phyloP scores from a whole-genome alignment of 1,284 basidiomycete genomes.

The Phellinidium pouzarii region DNA sequence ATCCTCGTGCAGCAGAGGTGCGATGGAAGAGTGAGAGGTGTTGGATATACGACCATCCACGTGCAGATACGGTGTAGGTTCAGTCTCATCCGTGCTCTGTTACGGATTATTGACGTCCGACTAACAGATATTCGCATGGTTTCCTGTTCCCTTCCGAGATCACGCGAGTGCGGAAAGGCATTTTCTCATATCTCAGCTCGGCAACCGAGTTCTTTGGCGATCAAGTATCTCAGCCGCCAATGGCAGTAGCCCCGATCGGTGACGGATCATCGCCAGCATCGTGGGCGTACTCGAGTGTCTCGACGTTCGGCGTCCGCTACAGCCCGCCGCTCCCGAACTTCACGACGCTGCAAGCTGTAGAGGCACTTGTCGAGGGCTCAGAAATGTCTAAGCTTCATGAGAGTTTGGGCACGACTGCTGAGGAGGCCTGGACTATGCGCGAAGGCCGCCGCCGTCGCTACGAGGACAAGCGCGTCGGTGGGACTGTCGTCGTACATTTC shows the following conservation, averaged over 20 bases:
- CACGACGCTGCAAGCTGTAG: slow-evolving; percentile 69
- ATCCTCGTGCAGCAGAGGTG: slow-evolving; percentile 76
- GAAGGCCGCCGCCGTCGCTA: slow-evolving; percentile 67
- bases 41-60: slow-evolving; percentile 98
- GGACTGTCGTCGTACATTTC: slow-evolving; percentile 93
- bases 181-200: slow-evolving; percentile 34
- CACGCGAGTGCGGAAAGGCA: slow-evolving; percentile 51
- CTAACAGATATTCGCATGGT: slow-evolving; percentile 80
- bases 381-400: slow-evolving; percentile 66
- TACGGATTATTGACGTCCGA: slow-evolving; percentile 18
- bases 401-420: slow-evolving; percentile 37
- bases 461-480: slow-evolving; percentile 69
- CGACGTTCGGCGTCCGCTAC: slow-evolving; percentile 80
- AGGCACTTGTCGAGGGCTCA: slow-evolving; percentile 90
- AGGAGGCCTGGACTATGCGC: slow-evolving; percentile 60
- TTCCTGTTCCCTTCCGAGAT: slow-evolving; percentile 95
- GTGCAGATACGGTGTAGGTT: slow-evolving; percentile 81
- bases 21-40: slow-evolving; percentile 91
- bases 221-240: slow-evolving; percentile 18
- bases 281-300: slow-evolving; percentile 82
- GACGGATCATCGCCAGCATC: slow-evolving; percentile 22
- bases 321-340: slow-evolving; percentile 63
- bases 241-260: slow-evolving; percentile 18
- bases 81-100: slow-evolving; percentile 5
- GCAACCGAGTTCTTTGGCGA: slow-evolving; percentile 9